Evolutionary conservation across 2,329 filamentous ascomycete genomes (phyloP).

Genomic region (Ophiosphaerella korrae): DNA sequence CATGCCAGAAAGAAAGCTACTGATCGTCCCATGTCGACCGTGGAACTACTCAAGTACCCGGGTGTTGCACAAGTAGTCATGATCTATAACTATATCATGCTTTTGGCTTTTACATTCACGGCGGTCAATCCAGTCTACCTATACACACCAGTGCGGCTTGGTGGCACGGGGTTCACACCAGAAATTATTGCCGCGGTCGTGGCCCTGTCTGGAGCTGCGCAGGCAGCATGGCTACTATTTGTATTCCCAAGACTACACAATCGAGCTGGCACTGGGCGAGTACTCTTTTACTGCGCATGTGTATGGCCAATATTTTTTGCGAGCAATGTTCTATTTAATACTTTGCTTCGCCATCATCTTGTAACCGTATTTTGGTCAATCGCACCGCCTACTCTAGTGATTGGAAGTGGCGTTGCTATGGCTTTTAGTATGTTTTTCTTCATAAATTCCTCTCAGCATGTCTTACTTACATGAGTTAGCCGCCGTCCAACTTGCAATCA

Average conservation of each 20-base stretch:
- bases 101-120: constrained; percentile 74
- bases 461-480: constrained; percentile 42
- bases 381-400: constrained; percentile 50
- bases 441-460: not conserved
- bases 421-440: constrained; percentile 59
- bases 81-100: constrained; percentile 68
- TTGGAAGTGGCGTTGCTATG: constrained; percentile 71
- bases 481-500: constrained; percentile 72
- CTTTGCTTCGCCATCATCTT: constrained; percentile 58
- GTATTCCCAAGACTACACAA: constrained; percentile 71
- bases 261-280: constrained; percentile 67
- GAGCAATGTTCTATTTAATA: constrained; percentile 59
- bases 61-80: constrained; percentile 70
- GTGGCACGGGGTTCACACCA: constrained; percentile 68
- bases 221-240: constrained; percentile 73
- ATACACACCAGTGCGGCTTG: constrained; percentile 65
- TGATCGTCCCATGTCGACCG: constrained; percentile 51
- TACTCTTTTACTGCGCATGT: constrained; percentile 64
- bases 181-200: constrained; percentile 70
- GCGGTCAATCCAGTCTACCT: constrained; percentile 71
- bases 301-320: constrained; percentile 70
- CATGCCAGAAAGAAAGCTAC: constrained; percentile 19
- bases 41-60: constrained; percentile 64
- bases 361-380: constrained; percentile 63
- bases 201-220: constrained; percentile 66